Percentiles rank a stretch among this genome's conserved stretches.
Evolutionary conservation across 192 early-diverging fungal species (phyloP).

Genomic region (Coemansia sp.): DNA sequence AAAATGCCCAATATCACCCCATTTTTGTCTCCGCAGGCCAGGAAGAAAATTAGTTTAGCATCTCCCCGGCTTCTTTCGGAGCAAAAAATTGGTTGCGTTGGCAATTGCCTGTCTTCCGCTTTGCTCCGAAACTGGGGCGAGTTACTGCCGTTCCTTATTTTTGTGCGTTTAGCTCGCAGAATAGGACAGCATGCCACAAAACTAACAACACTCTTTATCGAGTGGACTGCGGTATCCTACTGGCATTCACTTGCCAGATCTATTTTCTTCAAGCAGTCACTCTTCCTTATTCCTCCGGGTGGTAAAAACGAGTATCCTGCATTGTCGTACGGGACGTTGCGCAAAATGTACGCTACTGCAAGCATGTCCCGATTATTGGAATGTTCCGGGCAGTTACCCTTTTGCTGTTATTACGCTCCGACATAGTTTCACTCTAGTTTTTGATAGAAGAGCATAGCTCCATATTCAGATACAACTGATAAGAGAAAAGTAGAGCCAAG

Average conservation of each 20-base stretch:
- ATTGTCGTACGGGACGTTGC: not conserved
- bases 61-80: not conserved
- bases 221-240: slow-evolving; percentile 1
- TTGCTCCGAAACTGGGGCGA: not conserved
- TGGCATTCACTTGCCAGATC: not conserved
- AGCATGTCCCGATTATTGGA: not conserved
- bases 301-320: not conserved
- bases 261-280: not conserved
- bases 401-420: not conserved
- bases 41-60: too few species aligned
- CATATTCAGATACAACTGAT: not conserved
- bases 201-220: not conserved
- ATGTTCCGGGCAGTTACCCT: not conserved
- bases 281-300: not conserved
- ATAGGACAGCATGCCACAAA: not conserved
- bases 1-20: too few species aligned
- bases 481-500: not conserved
- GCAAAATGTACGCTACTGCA: not conserved
- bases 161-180: too few species aligned
- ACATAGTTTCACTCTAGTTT: not conserved
- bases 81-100: not conserved
- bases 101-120: not conserved
- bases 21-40: too few species aligned
- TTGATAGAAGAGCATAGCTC: not conserved
- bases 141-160: not conserved